Evolutionary conservation across 2,329 filamentous ascomycete genomes (phyloP), one percentile per base, ranked within the genome.

Genomic region (Seiridium cupressi): DNA sequence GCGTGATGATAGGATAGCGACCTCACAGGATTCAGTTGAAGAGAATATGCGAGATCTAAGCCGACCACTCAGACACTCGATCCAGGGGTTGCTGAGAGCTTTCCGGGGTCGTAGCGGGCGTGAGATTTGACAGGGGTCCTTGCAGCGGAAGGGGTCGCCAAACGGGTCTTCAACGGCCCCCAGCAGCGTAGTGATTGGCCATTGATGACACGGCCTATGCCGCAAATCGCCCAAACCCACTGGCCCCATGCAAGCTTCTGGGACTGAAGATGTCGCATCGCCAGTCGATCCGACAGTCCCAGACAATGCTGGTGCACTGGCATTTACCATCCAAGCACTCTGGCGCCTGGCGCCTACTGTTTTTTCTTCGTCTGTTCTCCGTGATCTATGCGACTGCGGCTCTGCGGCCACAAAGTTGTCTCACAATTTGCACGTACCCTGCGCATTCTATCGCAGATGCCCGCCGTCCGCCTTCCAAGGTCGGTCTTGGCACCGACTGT

Each of bases 211-310:
- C 49, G 47, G 47, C 3, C 18, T 26, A 32, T 49, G 47, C 47
- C 47, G 47, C 47, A 49, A 49, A 32, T 32, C 47, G 47, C 47
- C 47, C 26, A 35, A 57, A 62, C 64, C 63, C 65, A 61, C 63
- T 66, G 69, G 68, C 65, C 63, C 63, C 59, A 56, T 61, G 63
- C 63, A 13, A 31, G 59, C 65, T 65, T 68, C 64, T 72, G 68
- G 59, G 70, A 73, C 72, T 69, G 64, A 63, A 66, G 59, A 60
- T 69, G 75, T 76, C 69, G 66, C 75, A 76, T 76, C 73, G 63
- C 64, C 66, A 66, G 74, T 62, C 71, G 73, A 76, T 75, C 75
- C 70, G 73, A 76, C 74, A 74, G 68, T 48, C 42, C 55, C 44
- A 57, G 53, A 55, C 54, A 57, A 57, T 47, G 54, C 54, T 57